Evolutionary conservation across 129 eudicot genomes (phyloP).

Genomic region (Tagetes erecta): DNA sequence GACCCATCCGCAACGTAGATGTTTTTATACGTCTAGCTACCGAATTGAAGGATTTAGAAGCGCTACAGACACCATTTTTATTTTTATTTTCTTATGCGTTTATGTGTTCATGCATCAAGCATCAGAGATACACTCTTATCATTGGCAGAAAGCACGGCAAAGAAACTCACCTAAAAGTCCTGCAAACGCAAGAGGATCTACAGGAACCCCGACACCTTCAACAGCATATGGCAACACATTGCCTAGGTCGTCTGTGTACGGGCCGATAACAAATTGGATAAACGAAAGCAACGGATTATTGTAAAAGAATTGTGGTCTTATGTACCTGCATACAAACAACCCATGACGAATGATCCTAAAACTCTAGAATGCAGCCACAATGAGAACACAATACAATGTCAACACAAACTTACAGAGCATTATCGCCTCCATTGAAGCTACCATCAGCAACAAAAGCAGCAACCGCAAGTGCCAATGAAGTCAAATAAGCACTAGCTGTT

Average conservation of each 20-base stretch:
- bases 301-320: slow-evolving; percentile 95
- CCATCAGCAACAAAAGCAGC: slow-evolving; percentile 91
- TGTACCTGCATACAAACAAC: slow-evolving; percentile 58
- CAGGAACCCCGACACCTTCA: slow-evolving; percentile 98
- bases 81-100: too few species aligned
- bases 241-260: slow-evolving; percentile 88
- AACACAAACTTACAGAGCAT: slow-evolving; percentile 70
- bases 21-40: too few species aligned
- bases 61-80: too few species aligned
- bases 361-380: background rate
- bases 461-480: slow-evolving; percentile 78
- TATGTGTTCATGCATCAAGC: too few species aligned
- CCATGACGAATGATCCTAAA: background rate
- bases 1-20: too few species aligned
- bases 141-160: background rate
- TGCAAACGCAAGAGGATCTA: slow-evolving; percentile 98
- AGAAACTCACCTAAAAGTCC: slow-evolving; percentile 80
- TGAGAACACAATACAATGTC: background rate
- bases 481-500: slow-evolving; percentile 95
- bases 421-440: slow-evolving; percentile 97
- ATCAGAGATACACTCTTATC: background rate
- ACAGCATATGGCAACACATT: slow-evolving; percentile 94
- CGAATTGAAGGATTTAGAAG: too few species aligned
- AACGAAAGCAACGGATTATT: slow-evolving; percentile 93
- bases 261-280: slow-evolving; percentile 80